phyloP scores from a whole-genome alignment of 2,329 filamentous ascomycete genomes.

The Hypomyces rosellus region DNA sequence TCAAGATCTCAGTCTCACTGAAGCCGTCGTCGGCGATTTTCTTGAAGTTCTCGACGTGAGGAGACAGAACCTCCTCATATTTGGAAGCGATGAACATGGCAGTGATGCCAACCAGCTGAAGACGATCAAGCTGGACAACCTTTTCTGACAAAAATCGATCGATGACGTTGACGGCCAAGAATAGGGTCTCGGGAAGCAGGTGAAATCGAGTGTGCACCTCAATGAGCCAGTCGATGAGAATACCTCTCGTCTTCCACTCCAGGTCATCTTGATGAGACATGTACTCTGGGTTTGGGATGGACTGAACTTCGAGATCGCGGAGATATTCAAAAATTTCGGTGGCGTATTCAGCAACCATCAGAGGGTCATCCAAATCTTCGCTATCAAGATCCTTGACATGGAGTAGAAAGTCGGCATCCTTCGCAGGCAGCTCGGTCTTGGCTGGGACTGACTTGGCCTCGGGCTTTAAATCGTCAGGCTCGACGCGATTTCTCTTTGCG shows the following conservation, averaged over 20 bases:
- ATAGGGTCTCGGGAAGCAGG: constrained; percentile 90
- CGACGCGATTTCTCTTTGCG: constrained; percentile 57
- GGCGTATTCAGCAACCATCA: constrained; percentile 98
- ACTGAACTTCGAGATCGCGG: constrained; percentile 71
- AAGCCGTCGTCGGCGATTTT: constrained; percentile 97
- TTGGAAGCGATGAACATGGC: constrained; percentile 99
- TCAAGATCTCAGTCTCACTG: constrained; percentile 88
- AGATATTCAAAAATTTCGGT: constrained; percentile 97
- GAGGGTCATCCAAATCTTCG: constrained; percentile 86
- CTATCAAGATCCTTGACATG: constrained; percentile 59
- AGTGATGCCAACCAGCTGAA: constrained; percentile 94
- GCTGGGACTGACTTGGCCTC: neutral
- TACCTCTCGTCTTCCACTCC: constrained; percentile 98
- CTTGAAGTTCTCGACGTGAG: constrained; percentile 94
- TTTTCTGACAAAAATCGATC: constrained; percentile 95
- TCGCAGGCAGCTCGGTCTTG: neutral
- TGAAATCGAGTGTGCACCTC: constrained; percentile 97
- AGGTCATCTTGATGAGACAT: constrained; percentile 92
- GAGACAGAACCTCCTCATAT: constrained; percentile 96
- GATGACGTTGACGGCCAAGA: constrained; percentile 96
- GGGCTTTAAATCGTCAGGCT: constrained; percentile 24
- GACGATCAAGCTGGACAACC: constrained; percentile 89
- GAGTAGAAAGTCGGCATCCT: neutral
- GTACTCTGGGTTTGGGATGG: constrained; percentile 83
- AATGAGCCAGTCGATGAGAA: constrained; percentile 95